Base-by-base conservation (phyloP, 2,329 filamentous ascomycete genomes). In the Macroventuria anomochaeta region DNA sequence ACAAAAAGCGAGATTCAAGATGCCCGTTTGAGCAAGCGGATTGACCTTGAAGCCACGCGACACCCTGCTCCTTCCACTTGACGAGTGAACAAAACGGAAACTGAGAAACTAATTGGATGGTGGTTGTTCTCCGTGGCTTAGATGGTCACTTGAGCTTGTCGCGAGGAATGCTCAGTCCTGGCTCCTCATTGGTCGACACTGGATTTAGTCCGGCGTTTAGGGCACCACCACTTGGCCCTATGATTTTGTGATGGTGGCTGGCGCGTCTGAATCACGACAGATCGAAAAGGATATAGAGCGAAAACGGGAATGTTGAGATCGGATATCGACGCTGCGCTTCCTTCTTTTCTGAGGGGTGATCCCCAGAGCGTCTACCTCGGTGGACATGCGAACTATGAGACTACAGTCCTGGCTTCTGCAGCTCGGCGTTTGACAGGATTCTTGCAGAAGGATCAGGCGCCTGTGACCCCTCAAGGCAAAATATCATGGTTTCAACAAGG, bases 121-220 rank as follows among this genome's bases (percentile, higher is more conserved):
- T 38, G 33, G 37, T n/a, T 53, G 33, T 10, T 44, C 46, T 57
- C 37, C 20, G 43, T 47, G 55, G 55, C 53, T 49, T 55, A 31
- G 36, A 42, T 51, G 43, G 32, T 55, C 55, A 55, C 46, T 58
- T 54, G 38, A 54, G 48, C 49, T 48, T 60, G 46, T 60, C 50
- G 57, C 53, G 43, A 34, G 43, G 33, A 25, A 42, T 40, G 55
- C 36, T 33, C 7, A 4, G 25, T 55, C 57, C 48, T 51, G 46
- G 11, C 17, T 20, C 46, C 21, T 33, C 8, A 65, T 65, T 65
- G 63, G 63, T 49, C 18, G 17, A n/a, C 2, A 12, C n/a, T 7
- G n/a, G n/a, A 17, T 20, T 8, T 20, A 17, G 10, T 36, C 33
- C 13, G 43, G 44, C 51, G 44, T 49, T 13, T 48, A 49, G 26